Conservation (phyloP, 2,329 filamentous ascomycete species). For the Chrysoporthe cubensis region DNA sequence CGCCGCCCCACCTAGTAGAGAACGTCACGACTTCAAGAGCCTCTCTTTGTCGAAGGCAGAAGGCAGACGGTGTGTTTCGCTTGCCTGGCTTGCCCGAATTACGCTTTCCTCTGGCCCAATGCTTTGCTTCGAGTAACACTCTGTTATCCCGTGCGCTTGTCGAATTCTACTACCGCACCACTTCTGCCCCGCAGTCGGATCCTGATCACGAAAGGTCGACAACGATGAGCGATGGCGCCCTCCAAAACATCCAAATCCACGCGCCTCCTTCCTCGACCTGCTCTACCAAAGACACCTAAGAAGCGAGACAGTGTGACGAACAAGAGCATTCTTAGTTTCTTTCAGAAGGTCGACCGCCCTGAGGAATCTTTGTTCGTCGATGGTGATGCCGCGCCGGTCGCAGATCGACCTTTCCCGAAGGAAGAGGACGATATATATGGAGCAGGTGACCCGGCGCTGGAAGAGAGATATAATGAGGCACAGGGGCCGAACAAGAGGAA, state of each 20-base stretch:
- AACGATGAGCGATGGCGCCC: slow-evolving; percentile 20
- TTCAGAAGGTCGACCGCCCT: slow-evolving; percentile 68
- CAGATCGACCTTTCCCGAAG: slow-evolving; percentile 12
- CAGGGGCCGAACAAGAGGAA: slow-evolving; percentile 45
- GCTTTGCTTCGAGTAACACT: background rate
- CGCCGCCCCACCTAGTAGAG: slow-evolving; percentile 7
- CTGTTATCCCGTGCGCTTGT: background rate
- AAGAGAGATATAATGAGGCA: slow-evolving; percentile 45
- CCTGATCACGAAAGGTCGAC: background rate
- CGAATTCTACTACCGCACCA: background rate
- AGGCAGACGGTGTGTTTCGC: background rate
- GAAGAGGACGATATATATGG: slow-evolving; percentile 30
- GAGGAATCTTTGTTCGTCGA: slow-evolving; percentile 61
- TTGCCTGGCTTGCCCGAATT: background rate
- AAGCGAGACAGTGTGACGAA: slow-evolving; percentile 48
- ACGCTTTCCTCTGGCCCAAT: too few relatives aligned
- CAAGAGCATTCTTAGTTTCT: slow-evolving; percentile 73
- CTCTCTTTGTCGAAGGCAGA: background rate
- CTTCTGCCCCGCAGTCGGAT: background rate
- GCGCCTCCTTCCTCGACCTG: slow-evolving; percentile 11
- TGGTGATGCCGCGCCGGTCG: slow-evolving; percentile 31
- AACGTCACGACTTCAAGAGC: slow-evolving; percentile 24
- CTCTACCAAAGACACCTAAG: slow-evolving; percentile 39
- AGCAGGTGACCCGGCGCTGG: slow-evolving; percentile 22
- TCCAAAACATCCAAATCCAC: slow-evolving; percentile 20